A percentile compares a stretch with the other conserved stretches of the same genome.
Conservation (phyloP, 2,329 filamentous ascomycete genomes). For the Monilinia vaccinii-corymbosi region DNA sequence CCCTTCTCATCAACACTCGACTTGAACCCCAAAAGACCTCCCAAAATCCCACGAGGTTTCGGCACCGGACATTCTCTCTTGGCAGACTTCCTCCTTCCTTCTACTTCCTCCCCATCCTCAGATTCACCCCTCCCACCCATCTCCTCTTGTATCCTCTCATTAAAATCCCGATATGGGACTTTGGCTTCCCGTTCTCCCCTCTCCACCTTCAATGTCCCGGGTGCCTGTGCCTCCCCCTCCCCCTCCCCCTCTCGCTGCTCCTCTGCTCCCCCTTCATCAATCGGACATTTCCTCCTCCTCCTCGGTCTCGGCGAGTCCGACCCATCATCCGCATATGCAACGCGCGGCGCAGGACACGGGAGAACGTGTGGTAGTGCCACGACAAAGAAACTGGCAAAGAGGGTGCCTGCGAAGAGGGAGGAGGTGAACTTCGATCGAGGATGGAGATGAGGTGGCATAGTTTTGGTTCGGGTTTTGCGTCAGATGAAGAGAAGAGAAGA, state of each 20-base stretch:
- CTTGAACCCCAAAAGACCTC: conserved; percentile 49
- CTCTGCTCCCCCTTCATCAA: conserved; percentile 8
- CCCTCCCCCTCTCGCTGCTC: conserved; percentile 17
- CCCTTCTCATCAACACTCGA: conserved; percentile 19
- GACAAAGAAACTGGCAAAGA: conserved; percentile 83
- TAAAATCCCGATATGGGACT: conserved; percentile 5
- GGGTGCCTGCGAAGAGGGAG: conserved; percentile 88
- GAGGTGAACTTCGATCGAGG: conserved; percentile 89
- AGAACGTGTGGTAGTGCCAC: conserved; percentile 84
- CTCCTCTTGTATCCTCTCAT: conserved; percentile 25
- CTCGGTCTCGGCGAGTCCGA: conserved; percentile 29
- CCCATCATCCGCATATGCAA: conserved; percentile 57
- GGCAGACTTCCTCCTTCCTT: conserved; percentile 11
- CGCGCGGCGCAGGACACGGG: conserved; percentile 77
- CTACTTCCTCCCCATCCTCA: not conserved
- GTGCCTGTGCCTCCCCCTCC: conserved; percentile 21
- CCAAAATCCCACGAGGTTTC: conserved; percentile 73
- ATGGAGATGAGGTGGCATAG: conserved; percentile 79
- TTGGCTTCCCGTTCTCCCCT: not conserved
- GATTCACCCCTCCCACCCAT: conserved; percentile 26
- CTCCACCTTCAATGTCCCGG: conserved; percentile 11
- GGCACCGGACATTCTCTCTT: conserved; percentile 83
- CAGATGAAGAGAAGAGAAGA: conserved; percentile 18
- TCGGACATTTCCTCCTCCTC: conserved; percentile 37
- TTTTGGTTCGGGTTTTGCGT: conserved; percentile 3